Percentiles rank a stretch among this genome's conserved stretches.
These are phyloP conservation scores for Aspergillus quadrilineatus DNA, from an alignment of 2,329 filamentous ascomycete genomes.

Conservation along the genomic window DNA sequence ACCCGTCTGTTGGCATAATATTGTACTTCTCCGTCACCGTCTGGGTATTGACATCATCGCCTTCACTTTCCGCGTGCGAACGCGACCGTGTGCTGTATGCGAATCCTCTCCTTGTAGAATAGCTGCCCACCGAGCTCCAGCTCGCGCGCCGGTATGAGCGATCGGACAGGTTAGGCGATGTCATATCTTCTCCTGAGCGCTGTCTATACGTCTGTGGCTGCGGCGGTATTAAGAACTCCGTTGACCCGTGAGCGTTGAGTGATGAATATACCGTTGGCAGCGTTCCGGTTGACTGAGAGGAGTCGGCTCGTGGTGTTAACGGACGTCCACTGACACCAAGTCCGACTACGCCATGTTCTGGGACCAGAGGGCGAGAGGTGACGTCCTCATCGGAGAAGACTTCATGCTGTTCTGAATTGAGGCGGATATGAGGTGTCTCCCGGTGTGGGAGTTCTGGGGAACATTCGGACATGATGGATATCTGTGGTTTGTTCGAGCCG, in stretches of 20 bases:
- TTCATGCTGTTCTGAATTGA: conserved; percentile 62
- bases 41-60: conserved; percentile 67
- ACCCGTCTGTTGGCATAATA: conserved; percentile 65
- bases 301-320: conserved; percentile 18
- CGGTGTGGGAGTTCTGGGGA: neutral
- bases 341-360: conserved; percentile 20
- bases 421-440: conserved; percentile 59
- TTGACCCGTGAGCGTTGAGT: conserved; percentile 50
- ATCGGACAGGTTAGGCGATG: conserved; percentile 51
- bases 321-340: conserved; percentile 15
- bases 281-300: conserved; percentile 27
- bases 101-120: conserved; percentile 49
- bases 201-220: conserved; percentile 34
- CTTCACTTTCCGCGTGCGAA: conserved; percentile 63
- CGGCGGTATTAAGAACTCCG: conserved; percentile 41
- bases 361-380: conserved; percentile 25
- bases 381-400: conserved; percentile 35
- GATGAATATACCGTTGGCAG: conserved; percentile 47
- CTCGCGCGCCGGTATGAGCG: conserved; percentile 63
- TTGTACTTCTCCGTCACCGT: conserved; percentile 73
- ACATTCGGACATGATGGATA: conserved; percentile 10
- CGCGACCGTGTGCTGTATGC: conserved; percentile 53
- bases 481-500: neutral
- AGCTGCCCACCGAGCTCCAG: conserved; percentile 60
- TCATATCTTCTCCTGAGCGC: conserved; percentile 49